Percentiles rank a stretch among this genome's conserved stretches.
phyloP scores from a whole-genome alignment of 2,329 filamentous ascomycete genomes.

The Chaetomium strumarium region DNA sequence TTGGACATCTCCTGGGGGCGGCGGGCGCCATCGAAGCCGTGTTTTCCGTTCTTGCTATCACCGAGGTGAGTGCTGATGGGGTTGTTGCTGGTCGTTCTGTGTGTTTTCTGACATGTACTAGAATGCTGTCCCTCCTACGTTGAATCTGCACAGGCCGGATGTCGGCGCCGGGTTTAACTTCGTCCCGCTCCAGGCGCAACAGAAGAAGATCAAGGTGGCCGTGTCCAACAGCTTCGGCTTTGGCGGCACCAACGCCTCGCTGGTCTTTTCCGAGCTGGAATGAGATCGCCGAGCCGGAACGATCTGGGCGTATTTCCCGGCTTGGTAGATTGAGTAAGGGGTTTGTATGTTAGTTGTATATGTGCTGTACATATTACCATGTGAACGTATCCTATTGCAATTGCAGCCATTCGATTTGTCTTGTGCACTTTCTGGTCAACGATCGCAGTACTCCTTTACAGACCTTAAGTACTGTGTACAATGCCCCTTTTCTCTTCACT shows the following conservation, averaged over 20 bases:
- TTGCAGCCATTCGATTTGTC: too few relatives aligned
- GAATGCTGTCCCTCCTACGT: conserved; percentile 76
- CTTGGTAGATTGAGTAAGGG: background rate
- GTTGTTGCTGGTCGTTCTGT: too few relatives aligned
- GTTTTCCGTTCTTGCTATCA: conserved; percentile 73
- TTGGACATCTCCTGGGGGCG: conserved; percentile 87
- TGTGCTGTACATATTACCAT: too few relatives aligned
- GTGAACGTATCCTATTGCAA: too few relatives aligned
- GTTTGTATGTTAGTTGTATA: too few relatives aligned
- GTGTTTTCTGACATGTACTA: conserved; percentile 32
- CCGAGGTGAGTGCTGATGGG: conserved; percentile 52
- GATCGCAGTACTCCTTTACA: too few relatives aligned
- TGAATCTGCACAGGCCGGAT: conserved; percentile 68
- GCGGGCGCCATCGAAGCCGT: conserved; percentile 87
- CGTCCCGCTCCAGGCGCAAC: conserved; percentile 65
- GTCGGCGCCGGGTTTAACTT: conserved; percentile 77
- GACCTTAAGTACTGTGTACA: too few relatives aligned
- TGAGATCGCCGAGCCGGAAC: background rate
- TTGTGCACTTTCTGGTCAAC: too few relatives aligned
- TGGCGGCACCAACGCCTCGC: conserved; percentile 87
- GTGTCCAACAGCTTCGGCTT: conserved; percentile 97
- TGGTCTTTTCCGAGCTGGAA: conserved; percentile 62
- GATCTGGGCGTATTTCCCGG: background rate
- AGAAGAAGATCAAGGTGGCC: conserved; percentile 64
- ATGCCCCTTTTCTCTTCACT: background rate